Conservation (phyloP, 305 asterid genomes). For the Rubia occidens region DNA sequence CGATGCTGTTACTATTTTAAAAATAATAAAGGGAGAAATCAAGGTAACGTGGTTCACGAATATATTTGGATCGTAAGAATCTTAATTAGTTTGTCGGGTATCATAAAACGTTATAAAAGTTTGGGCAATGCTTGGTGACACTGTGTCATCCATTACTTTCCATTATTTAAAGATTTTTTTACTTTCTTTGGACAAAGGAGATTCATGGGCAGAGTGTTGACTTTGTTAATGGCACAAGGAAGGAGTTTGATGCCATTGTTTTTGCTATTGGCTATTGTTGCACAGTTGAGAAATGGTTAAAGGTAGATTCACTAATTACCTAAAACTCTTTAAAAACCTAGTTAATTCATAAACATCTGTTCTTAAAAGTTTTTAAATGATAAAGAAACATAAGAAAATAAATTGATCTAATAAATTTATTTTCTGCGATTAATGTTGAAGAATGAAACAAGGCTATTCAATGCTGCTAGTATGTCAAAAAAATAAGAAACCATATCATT, state of each 20-base stretch:
- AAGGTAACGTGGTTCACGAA: conserved; percentile 17
- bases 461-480: conserved; percentile 39
- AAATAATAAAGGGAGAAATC: conserved; percentile 27
- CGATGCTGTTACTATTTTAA: conserved; percentile 40
- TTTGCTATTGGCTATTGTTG: conserved; percentile 48
- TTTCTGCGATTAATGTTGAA: background rate
- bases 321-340: background rate
- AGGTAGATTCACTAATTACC: conserved; percentile 20
- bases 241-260: conserved; percentile 29
- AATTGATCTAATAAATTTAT: no score
- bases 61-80: background rate
- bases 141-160: background rate
- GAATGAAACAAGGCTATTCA: conserved; percentile 36
- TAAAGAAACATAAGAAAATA: background rate
- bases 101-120: no score
- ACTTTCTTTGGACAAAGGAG: conserved; percentile 6
- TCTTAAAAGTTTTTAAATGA: background rate
- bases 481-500: conserved; percentile 21
- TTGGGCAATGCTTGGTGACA: background rate
- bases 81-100: background rate
- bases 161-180: background rate
- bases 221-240: conserved; percentile 25
- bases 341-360: background rate
- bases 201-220: conserved; percentile 19
- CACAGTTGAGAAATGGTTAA: conserved; percentile 41